A percentile compares a stretch with the other conserved stretches of the same genome.
Conservation (phyloP, 2,329 filamentous ascomycete genomes). For the Dactylonectria macrodidyma region DNA sequence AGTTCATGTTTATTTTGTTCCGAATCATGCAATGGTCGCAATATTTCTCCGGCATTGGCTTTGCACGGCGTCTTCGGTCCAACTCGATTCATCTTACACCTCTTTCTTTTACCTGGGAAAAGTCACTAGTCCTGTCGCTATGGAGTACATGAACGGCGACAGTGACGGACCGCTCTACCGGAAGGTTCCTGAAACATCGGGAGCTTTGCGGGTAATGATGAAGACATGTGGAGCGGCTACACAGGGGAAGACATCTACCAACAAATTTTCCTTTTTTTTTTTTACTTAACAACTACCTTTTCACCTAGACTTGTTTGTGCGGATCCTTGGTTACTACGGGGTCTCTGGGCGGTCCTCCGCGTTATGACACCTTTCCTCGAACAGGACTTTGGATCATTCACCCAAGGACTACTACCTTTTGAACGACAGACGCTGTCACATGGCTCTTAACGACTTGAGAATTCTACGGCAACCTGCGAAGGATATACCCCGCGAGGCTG, state of each 20-base stretch:
- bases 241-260: slow-evolving; percentile 44
- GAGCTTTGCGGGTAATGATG: slow-evolving; percentile 18
- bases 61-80: slow-evolving; percentile 50
- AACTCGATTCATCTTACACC: slow-evolving; percentile 47
- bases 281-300: slow-evolving; percentile 37
- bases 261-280: slow-evolving; percentile 44
- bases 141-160: slow-evolving; percentile 15
- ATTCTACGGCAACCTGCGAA: slow-evolving; percentile 57
- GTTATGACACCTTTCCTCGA: slow-evolving; percentile 48
- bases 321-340: slow-evolving; percentile 49
- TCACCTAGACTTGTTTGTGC: slow-evolving; percentile 51
- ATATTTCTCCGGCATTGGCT: slow-evolving; percentile 46
- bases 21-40: slow-evolving; percentile 50
- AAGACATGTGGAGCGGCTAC: slow-evolving; percentile 28
- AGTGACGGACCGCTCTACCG: slow-evolving; percentile 19
- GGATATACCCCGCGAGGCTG: slow-evolving; percentile 59
- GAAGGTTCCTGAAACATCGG: slow-evolving; percentile 8
- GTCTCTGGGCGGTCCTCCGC: slow-evolving; percentile 46
- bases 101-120: slow-evolving; percentile 42
- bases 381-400: slow-evolving; percentile 53
- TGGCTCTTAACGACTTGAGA: slow-evolving; percentile 56
- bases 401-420: slow-evolving; percentile 52
- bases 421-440: slow-evolving; percentile 55
- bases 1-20: slow-evolving; percentile 51
- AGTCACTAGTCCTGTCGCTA: slow-evolving; percentile 26